Evolutionary conservation across 1,284 basidiomycete species (phyloP).

Genomic region (Ceratobasidium sp.): DNA sequence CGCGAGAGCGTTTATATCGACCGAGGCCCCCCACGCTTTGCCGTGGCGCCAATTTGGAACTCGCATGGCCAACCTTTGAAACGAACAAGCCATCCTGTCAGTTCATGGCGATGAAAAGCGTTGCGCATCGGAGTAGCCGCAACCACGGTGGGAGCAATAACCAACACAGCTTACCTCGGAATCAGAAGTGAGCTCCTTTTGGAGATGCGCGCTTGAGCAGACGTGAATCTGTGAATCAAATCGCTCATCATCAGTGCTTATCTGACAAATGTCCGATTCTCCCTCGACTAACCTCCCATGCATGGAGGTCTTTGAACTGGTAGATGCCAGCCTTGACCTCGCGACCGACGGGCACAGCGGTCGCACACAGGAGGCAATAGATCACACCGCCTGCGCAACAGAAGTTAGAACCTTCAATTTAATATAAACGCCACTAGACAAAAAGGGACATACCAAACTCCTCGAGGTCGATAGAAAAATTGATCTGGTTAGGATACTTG

Average conservation of each 20-base stretch:
- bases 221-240: slow-evolving; percentile 7
- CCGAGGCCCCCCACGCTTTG: not conserved
- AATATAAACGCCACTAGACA: not conserved
- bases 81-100: slow-evolving; percentile 11
- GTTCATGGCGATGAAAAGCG: slow-evolving; percentile 33
- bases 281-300: slow-evolving; percentile 5
- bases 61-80: slow-evolving; percentile 6
- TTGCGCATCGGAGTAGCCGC: slow-evolving; percentile 1
- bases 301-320: slow-evolving; percentile 20
- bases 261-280: not conserved
- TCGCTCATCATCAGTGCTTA: no score
- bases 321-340: slow-evolving; percentile 18
- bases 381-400: slow-evolving; percentile 29
- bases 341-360: slow-evolving; percentile 17
- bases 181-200: slow-evolving; percentile 6
- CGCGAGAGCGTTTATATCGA: not conserved
- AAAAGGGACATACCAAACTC: slow-evolving; percentile 26
- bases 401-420: not conserved
- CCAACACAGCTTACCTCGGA: slow-evolving; percentile 16
- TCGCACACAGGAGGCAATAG: slow-evolving; percentile 18
- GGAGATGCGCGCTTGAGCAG: slow-evolving; percentile 13
- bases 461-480: slow-evolving; percentile 43
- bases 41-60: not conserved
- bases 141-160: not conserved
- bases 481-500: slow-evolving; percentile 33